Base-by-base conservation (phyloP, 2,329 filamentous ascomycete genomes). In the Pezicula radicicola region DNA sequence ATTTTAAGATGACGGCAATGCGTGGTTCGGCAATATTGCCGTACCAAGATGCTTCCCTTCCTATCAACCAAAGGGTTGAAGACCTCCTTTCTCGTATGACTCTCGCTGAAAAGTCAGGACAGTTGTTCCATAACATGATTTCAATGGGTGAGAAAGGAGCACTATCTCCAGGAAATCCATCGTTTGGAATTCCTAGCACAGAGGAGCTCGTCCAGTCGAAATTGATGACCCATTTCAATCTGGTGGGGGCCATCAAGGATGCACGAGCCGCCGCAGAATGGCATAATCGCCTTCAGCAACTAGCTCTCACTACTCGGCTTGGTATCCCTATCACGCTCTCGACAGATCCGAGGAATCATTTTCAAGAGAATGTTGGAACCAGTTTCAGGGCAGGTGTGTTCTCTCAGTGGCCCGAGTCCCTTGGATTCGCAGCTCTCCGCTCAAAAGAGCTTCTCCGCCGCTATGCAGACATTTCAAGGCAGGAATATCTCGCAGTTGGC, bases 341-440 rank as follows among this genome's bases (percentile, higher is more conserved):
- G 1, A 70, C 75, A 0, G 76, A 79, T 33, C 76, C 76, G 0
- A 70, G 73, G 1, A 74, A 78, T 52, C 64, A 69, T 3, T 76
- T 75, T 58, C 71, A 70, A 1, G 68, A 73, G 27, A 72, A 73
- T 33, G 54, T 72, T 1, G 75, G 71, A 2, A 75, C 71, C 3
- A 72, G 70, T 0, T 73, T 75, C 54, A 60, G 63, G 0, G 73
- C 75, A 0, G 73, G 70, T 0, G 65, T 63, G 0, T 74, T 81
- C 54, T 77, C 74, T 0, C 71, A 76, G 49, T 80, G 78, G 77
- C 78, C 78, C 0, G 75, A 79, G 51, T 72, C 71, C 0, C 59
- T 79, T 7, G 78, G 78, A 0, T 62, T 81, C 8, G 77, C 75
- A 6, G 78, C 78, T 0, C 57, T 80, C 0, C 67, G 77, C 3